These are phyloP conservation scores for Lichtheimia hyalospora DNA, from an alignment of 371 early-diverging fungal genomes.

Conservation along the genomic window DNA sequence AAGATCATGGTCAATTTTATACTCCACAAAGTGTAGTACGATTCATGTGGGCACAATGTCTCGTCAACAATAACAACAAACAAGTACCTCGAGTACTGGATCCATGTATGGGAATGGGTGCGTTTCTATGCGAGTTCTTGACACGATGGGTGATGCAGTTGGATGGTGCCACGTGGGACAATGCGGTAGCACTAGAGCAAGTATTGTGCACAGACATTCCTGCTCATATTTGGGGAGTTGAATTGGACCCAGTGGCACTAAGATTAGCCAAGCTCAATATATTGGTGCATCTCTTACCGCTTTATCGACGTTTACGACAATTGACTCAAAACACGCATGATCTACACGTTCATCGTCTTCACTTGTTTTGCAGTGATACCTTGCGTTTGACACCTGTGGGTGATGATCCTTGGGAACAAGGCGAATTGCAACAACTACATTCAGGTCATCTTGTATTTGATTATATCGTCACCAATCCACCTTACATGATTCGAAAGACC, in stretches of 20 bases:
- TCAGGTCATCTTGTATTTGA: slow-evolving; percentile 26
- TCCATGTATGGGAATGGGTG: slow-evolving; percentile 65
- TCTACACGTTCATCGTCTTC: slow-evolving; percentile 47
- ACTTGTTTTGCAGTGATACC: slow-evolving; percentile 61
- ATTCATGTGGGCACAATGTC: slow-evolving; percentile 62
- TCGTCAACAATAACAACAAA: slow-evolving; percentile 6
- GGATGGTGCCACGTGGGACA: slow-evolving; percentile 41
- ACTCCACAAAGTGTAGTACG: slow-evolving; percentile 60
- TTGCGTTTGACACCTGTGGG: slow-evolving; percentile 34
- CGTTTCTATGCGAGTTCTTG: slow-evolving; percentile 57
- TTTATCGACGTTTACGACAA: slow-evolving; percentile 32
- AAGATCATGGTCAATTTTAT: slow-evolving; percentile 69
- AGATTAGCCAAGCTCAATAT: slow-evolving; percentile 43
- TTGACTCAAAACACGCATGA: slow-evolving; percentile 10
- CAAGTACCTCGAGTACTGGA: slow-evolving; percentile 60
- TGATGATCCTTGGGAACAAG: slow-evolving; percentile 31
- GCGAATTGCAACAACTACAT: slow-evolving; percentile 10
- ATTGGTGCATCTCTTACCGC: slow-evolving; percentile 39
- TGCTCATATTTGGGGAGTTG: slow-evolving; percentile 57
- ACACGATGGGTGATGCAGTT: slow-evolving; percentile 42
- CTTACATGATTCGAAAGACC: slow-evolving; percentile 67
- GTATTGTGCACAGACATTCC: slow-evolving; percentile 37
- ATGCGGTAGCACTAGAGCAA: slow-evolving; percentile 20
- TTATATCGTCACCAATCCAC: slow-evolving; percentile 45
- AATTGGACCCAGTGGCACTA: slow-evolving; percentile 62